Conservation (phyloP, 2,329 filamentous ascomycete genomes). For the Daldinia sp. region DNA sequence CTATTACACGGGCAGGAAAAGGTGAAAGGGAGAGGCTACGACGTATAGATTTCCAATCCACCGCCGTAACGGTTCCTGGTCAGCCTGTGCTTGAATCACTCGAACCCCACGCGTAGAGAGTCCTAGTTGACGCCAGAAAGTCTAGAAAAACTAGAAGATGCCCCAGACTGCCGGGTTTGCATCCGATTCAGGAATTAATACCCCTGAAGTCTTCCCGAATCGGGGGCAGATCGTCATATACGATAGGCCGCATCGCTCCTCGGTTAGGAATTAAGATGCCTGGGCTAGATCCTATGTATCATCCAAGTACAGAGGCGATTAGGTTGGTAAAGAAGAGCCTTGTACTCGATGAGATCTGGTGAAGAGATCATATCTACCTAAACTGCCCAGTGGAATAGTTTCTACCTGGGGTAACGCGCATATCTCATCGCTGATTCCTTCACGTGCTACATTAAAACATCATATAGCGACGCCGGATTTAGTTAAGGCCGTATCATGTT, state of each 20-base stretch:
- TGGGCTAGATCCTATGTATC: background rate
- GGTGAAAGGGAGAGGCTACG: constrained; percentile 13
- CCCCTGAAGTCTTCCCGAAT: constrained; percentile 31
- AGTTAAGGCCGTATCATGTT: background rate
- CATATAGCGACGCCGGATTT: background rate
- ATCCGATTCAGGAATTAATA: constrained; percentile 38
- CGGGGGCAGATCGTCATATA: constrained; percentile 35
- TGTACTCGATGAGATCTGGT: background rate
- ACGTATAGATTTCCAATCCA: constrained; percentile 17
- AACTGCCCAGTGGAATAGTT: background rate
- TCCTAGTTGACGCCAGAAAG: constrained; percentile 26
- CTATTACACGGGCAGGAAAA: constrained; percentile 5
- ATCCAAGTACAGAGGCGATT: background rate
- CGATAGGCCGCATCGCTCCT: constrained; percentile 24
- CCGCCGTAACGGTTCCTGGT: constrained; percentile 24
- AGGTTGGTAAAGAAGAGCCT: background rate
- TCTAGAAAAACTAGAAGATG: constrained; percentile 35
- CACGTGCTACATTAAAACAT: background rate
- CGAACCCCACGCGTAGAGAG: constrained; percentile 30
- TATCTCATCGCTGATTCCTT: background rate
- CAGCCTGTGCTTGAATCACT: constrained; percentile 29
- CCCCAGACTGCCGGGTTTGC: constrained; percentile 37
- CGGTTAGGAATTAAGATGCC: constrained; percentile 11
- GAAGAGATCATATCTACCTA: background rate
- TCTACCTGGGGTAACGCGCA: too few species aligned